Evolutionary conservation across 202 grass and related monocot genomes (phyloP).

Genomic region (Elaeis oleifera): DNA sequence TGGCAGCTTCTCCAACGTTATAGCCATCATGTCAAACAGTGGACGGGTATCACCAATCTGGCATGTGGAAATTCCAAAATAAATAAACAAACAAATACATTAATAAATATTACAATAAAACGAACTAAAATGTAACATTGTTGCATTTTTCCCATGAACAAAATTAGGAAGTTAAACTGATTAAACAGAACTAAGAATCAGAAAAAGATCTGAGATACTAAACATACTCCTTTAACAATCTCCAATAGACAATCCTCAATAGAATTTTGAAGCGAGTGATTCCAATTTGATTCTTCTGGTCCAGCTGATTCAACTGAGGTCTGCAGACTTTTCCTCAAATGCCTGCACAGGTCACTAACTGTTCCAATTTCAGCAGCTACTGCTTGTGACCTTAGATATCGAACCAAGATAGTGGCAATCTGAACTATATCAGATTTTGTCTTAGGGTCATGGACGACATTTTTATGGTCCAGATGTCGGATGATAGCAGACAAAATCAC

Average conservation of each 20-base stretch:
- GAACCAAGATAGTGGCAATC: conserved; percentile 56
- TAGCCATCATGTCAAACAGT: conserved; percentile 86
- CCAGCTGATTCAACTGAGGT: conserved; percentile 48
- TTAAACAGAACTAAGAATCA: conserved; percentile 2
- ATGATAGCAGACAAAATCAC: conserved; percentile 71
- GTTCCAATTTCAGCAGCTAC: conserved; percentile 58
- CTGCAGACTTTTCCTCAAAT: conserved; percentile 91
- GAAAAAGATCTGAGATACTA: conserved; percentile 9
- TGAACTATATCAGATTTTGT: conserved; percentile 89
- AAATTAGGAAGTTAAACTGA: not conserved
- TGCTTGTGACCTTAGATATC: conserved; percentile 54
- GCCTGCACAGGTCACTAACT: conserved; percentile 77
- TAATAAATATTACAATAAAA: too few species aligned
- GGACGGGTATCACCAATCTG: conserved; percentile 69
- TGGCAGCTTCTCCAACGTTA: conserved; percentile 73
- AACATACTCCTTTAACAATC: conserved; percentile 86
- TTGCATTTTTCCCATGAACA: too few species aligned
- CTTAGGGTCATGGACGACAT: conserved; percentile 46
- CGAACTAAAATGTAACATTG: too few species aligned
- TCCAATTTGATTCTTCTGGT: conserved; percentile 69
- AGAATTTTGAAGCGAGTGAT: conserved; percentile 83
- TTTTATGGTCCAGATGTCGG: conserved; percentile 90
- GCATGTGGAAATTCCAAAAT: conserved; percentile 11
- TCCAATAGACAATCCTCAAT: conserved; percentile 87
- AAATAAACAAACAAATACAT: conserved; percentile 16